Conservation (phyloP, 2,329 filamentous ascomycete genomes). For the Xylaria sp. region DNA sequence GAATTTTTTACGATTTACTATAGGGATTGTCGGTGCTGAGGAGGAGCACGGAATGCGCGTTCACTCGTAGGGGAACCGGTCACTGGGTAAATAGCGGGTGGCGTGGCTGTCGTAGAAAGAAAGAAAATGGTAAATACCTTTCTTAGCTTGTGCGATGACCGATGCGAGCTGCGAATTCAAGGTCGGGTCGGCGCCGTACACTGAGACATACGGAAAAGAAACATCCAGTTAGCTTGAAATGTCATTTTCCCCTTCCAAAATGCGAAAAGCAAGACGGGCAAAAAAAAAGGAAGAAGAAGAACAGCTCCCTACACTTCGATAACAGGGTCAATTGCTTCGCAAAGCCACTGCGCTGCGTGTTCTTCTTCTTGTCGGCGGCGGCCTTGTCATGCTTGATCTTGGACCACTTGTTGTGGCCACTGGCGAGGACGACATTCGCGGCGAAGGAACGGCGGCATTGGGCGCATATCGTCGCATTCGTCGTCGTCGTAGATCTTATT, state of each 20-base stretch:
- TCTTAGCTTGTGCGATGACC: constrained; percentile 78
- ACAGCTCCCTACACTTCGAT: constrained; percentile 71
- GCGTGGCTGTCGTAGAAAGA: too few species aligned
- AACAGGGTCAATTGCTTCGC: constrained; percentile 75
- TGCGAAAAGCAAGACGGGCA: neutral
- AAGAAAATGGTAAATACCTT: constrained; percentile 54
- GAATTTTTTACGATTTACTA: too few species aligned
- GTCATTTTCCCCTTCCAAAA: neutral
- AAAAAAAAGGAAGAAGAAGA: neutral
- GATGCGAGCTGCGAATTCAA: constrained; percentile 78
- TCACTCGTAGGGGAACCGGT: too few species aligned
- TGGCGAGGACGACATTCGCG: constrained; percentile 52
- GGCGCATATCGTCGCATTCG: constrained; percentile 55
- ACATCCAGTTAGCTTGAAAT: constrained; percentile 14
- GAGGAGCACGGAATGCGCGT: too few species aligned
- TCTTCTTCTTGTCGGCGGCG: constrained; percentile 81
- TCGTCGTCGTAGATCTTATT: constrained; percentile 13
- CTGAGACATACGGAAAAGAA: constrained; percentile 47
- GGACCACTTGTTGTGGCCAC: constrained; percentile 92
- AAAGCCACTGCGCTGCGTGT: constrained; percentile 69
- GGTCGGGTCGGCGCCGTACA: constrained; percentile 75
- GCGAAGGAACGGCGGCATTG: constrained; percentile 57
- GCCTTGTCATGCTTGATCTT: constrained; percentile 97
- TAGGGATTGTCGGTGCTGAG: too few species aligned
- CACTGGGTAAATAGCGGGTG: too few species aligned